Base-by-base conservation (phyloP, 768 basidiomycete genomes). In the Boletellus ananiceps region DNA sequence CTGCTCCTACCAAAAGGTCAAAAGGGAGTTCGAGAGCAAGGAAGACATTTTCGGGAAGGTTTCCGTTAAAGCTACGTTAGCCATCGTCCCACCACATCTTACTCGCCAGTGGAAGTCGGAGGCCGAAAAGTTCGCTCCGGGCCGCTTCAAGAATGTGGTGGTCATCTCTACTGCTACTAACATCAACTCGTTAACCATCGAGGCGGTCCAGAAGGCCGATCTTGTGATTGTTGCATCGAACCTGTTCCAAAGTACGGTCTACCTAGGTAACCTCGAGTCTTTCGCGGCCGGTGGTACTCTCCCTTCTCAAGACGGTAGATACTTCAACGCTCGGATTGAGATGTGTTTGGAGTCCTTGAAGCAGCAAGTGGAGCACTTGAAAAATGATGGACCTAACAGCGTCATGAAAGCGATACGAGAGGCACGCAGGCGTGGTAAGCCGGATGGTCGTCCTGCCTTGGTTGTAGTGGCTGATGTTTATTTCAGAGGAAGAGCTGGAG, bases 91-190 rank as follows among this genome's bases (percentile, higher is more conserved):
- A 27, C 84, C 91, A 7, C 94, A 97, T 70, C 74, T 97, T 47
- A 86, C 83, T 13, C 79, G 84, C 39, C 94, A 97, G 64, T 97
- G 94, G 94, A 79, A 78, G 15, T 84, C 84, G 6, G 94, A 97
- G 66, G 81, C 87, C 43, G 68, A 73, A 57, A 93, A 95, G 67
- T 97, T 97, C 66, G 76, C 79, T 6, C 73, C 73, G 1, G 63
- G 59, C 4, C 64, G 68, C 35, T 68, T 69, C 58, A 70, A 70
- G 36, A 74, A 73, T 8, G 79, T 86, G 15, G 72, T 86, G 39
- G 76, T 81, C 7, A 77, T 95, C 51, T 76, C 81, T 5, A 84
- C 81, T 0, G 83, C 85, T 27, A 62, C 79, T 4, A 82, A 87
- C 51, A 69, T 95, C 50, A 93, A 93, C 62, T 66, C 73, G 3